Percentiles rank a stretch among this genome's conserved stretches.
Conservation (phyloP, 305 asterid species). For the Salvia sclarea region DNA sequence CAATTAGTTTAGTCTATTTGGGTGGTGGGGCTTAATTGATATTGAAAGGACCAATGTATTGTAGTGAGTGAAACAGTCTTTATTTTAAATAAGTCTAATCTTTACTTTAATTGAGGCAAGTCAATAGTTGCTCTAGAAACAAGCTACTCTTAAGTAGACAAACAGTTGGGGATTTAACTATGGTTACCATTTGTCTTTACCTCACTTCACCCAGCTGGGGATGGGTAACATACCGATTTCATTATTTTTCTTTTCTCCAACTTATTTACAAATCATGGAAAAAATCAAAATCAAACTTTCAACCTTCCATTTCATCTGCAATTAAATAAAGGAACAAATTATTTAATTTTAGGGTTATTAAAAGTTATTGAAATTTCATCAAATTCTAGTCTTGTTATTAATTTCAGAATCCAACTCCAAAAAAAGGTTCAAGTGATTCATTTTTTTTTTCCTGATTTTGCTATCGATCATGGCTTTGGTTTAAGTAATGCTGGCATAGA, state of each 20-base stretch:
- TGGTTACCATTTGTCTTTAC: background rate
- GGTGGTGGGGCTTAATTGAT: constrained; percentile 34
- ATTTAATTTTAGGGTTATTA: no score
- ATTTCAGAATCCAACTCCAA: no score
- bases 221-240: no score
- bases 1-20: constrained; percentile 35
- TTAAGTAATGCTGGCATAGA: no score
- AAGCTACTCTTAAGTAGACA: constrained; percentile 36
- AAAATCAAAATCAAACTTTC: no score
- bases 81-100: constrained; percentile 31
- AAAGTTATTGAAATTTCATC: no score
- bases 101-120: constrained; percentile 45
- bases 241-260: background rate
- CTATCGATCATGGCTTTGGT: no score
- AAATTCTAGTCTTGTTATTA: no score
- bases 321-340: no score
- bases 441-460: no score
- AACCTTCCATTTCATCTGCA: background rate
- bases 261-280: background rate
- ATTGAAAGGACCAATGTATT: constrained; percentile 45
- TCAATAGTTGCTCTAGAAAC: constrained; percentile 60
- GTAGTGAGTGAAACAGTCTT: constrained; percentile 44
- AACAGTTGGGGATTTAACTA: constrained; percentile 26
- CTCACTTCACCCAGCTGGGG: background rate
- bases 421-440: no score